Evolutionary conservation across 805 yeast genomes (phyloP).

Genomic region (Lipomyces anomalus): DNA sequence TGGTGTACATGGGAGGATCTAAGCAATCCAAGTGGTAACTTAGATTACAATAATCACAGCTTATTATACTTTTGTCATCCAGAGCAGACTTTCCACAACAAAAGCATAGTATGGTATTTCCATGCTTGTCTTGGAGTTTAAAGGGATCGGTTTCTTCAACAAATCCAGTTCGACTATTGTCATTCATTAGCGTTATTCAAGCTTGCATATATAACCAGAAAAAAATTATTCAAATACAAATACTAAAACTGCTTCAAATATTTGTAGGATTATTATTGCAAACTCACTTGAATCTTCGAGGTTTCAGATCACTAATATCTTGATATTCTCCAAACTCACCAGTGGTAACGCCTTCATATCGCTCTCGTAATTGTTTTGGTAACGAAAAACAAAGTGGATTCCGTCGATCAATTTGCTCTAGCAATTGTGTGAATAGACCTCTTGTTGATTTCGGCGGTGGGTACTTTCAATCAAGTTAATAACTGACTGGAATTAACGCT

Average conservation of each 20-base stretch:
- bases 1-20: constrained; percentile 63
- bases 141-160: constrained; percentile 56
- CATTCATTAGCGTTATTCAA: constrained; percentile 26
- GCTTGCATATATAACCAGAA: not conserved
- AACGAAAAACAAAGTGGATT: constrained; percentile 65
- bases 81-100: constrained; percentile 70
- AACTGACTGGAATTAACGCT: constrained; percentile 2
- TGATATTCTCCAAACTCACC: constrained; percentile 67
- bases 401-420: constrained; percentile 51
- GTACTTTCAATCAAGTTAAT: constrained; percentile 14
- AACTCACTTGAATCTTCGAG: constrained; percentile 16
- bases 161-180: constrained; percentile 37
- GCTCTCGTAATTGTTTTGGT: constrained; percentile 63
- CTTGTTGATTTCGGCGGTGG: constrained; percentile 35
- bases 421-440: constrained; percentile 49
- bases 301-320: constrained; percentile 35
- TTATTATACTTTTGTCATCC: constrained; percentile 50
- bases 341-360: constrained; percentile 65
- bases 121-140: constrained; percentile 59
- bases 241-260: too few relatives aligned
- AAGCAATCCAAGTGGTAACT: constrained; percentile 90
- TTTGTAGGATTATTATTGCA: not conserved
- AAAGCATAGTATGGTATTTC: constrained; percentile 65
- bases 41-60: constrained; percentile 77
- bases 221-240: not conserved